These are phyloP conservation scores for Ramalina peruviana DNA, from an alignment of 495 filamentous ascomycete species.

Conservation along the genomic window DNA sequence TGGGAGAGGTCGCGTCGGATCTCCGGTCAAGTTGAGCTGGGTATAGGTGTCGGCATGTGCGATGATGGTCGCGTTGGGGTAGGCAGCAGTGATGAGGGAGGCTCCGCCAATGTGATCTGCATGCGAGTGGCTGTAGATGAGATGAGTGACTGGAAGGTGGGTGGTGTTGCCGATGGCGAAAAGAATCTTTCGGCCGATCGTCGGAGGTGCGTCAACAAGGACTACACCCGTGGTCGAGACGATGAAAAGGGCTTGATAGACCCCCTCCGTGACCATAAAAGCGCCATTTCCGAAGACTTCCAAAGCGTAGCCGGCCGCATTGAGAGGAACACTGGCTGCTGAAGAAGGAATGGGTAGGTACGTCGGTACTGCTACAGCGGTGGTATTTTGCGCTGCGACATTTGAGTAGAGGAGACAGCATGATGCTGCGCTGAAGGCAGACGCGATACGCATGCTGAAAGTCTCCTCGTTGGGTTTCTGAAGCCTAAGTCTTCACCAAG, in stretches of 20 bases:
- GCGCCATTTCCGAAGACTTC: slow-evolving; percentile 23
- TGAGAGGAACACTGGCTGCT: neutral
- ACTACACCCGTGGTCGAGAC: slow-evolving; percentile 25
- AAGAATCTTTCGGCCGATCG: slow-evolving; percentile 23
- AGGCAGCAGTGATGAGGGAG: slow-evolving; percentile 12
- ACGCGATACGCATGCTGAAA: no score
- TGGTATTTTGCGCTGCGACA: no score
- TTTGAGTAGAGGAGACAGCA: no score
- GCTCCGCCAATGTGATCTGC: slow-evolving; percentile 27
- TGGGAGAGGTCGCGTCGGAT: slow-evolving; percentile 21
- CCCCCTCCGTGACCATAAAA: slow-evolving; percentile 26
- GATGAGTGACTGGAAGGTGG: slow-evolving; percentile 19
- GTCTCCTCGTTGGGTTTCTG: no score
- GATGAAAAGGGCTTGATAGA: slow-evolving; percentile 24
- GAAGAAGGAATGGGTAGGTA: no score
- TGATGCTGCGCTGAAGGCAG: no score
- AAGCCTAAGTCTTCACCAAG: no score
- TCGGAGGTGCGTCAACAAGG: slow-evolving; percentile 28
- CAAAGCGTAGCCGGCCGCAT: slow-evolving; percentile 18
- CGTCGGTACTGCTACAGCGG: no score
- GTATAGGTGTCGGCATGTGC: slow-evolving; percentile 20
- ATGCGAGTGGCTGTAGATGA: slow-evolving; percentile 29
- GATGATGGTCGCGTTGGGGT: slow-evolving; percentile 15
- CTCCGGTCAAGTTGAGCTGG: slow-evolving; percentile 10
- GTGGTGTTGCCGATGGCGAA: slow-evolving; percentile 25